Conservation (phyloP, 768 basidiomycete species). For the Lentinus brumalis region DNA sequence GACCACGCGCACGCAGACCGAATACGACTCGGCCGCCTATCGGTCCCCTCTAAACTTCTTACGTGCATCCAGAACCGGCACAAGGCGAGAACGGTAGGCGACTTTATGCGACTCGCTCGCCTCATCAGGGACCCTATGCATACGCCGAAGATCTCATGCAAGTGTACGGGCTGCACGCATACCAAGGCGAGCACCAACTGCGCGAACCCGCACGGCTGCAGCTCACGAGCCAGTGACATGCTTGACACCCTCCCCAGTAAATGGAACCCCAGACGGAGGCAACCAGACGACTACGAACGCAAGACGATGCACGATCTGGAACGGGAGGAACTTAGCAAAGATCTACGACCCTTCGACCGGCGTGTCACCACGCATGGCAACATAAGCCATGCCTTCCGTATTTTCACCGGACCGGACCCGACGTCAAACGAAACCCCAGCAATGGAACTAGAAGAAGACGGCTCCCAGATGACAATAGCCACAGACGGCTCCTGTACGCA, state of each 20-base stretch:
- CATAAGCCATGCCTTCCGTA: not conserved
- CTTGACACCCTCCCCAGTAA: not conserved
- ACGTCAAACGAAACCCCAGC: not conserved
- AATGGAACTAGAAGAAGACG: not conserved
- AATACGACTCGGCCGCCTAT: too few species aligned
- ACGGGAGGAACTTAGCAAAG: not conserved
- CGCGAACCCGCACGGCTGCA: not conserved
- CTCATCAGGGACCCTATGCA: not conserved
- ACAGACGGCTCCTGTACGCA: conserved; percentile 4
- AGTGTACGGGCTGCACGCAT: not conserved
- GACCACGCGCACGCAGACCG: too few species aligned
- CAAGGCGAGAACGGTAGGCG: not conserved
- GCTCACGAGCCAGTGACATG: not conserved
- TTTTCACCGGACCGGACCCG: not conserved
- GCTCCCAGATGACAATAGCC: not conserved
- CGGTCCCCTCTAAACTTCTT: too few species aligned
- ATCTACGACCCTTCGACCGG: not conserved
- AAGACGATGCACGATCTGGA: not conserved
- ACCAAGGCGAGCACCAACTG: not conserved
- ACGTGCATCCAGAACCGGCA: not conserved
- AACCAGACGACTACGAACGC: conserved; percentile 8
- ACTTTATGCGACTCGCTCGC: not conserved
- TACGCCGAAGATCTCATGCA: not conserved
- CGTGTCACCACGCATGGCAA: not conserved
- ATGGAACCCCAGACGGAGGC: conserved; percentile 1